These are phyloP conservation scores for Saccharum spontaneum DNA, from an alignment of 176 grass and related monocot genomes.

Conservation along the genomic window DNA sequence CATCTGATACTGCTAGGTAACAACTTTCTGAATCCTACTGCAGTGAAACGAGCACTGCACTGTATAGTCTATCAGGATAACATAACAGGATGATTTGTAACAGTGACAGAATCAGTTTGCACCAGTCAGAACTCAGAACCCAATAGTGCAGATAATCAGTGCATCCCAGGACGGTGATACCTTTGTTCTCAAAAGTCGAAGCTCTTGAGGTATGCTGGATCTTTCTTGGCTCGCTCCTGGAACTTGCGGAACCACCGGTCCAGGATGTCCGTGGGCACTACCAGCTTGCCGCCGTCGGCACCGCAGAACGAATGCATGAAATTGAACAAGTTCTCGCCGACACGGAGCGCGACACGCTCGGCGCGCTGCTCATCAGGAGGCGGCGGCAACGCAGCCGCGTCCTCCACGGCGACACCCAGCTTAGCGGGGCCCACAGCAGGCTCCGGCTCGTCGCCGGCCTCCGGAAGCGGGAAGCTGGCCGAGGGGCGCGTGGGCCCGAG, in stretches of 20 bases:
- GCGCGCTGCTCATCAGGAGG: conserved; percentile 64
- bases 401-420: conserved; percentile 81
- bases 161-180: conserved; percentile 27
- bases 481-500: conserved; percentile 67
- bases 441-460: conserved; percentile 57
- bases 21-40: not conserved
- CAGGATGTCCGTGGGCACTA: conserved; percentile 85
- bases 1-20: not conserved
- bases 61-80: not conserved
- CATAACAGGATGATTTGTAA: not conserved
- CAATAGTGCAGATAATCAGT: not conserved
- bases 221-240: conserved; percentile 85
- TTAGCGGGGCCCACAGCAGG: conserved; percentile 52
- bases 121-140: not conserved
- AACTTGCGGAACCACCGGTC: conserved; percentile 98
- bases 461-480: conserved; percentile 67
- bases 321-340: conserved; percentile 96
- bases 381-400: conserved; percentile 65
- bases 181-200: conserved; percentile 70
- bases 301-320: conserved; percentile 98
- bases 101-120: no score
- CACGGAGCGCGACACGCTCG: conserved; percentile 71
- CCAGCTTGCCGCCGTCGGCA: conserved; percentile 75
- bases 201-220: conserved; percentile 74
- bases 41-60: not conserved